Conservation (phyloP, 345 rosid genomes). For the Salix brachista region DNA sequence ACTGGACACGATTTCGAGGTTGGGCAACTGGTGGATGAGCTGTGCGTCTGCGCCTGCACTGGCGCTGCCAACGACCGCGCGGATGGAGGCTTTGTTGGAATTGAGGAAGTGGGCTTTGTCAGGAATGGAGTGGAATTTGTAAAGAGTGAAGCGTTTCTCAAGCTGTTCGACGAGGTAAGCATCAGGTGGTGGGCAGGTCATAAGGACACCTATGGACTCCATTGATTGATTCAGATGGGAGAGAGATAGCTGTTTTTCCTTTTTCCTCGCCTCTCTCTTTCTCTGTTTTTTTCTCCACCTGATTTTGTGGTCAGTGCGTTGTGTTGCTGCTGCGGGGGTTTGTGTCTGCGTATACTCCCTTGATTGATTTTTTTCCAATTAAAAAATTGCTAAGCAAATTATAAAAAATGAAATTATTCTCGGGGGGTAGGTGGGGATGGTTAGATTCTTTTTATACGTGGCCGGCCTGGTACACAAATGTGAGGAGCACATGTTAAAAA, state of each 20-base stretch:
- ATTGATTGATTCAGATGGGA: slow-evolving; percentile 17
- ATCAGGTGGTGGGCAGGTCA: slow-evolving; percentile 56
- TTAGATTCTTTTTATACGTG: too few relatives aligned
- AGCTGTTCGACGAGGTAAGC: slow-evolving; percentile 64
- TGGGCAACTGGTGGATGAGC: slow-evolving; percentile 58
- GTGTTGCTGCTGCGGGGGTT: too few relatives aligned
- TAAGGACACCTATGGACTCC: slow-evolving; percentile 69
- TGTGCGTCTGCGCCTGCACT: slow-evolving; percentile 61
- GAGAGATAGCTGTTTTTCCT: background rate
- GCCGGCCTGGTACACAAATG: too few relatives aligned
- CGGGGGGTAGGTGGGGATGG: too few relatives aligned
- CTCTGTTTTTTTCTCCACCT: too few relatives aligned
- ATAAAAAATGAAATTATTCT: too few relatives aligned
- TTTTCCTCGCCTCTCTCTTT: background rate
- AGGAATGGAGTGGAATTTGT: slow-evolving; percentile 42
- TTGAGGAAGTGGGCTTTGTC: slow-evolving; percentile 43
- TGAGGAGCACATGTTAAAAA: too few relatives aligned
- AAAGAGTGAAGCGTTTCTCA: slow-evolving; percentile 61
- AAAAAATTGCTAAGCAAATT: too few relatives aligned
- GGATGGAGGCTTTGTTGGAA: slow-evolving; percentile 43
- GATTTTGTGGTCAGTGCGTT: too few relatives aligned
- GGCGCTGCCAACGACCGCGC: slow-evolving; percentile 70
- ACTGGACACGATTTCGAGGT: slow-evolving; percentile 68
- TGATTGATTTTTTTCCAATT: too few relatives aligned
- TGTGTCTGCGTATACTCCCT: too few relatives aligned